Conservation (phyloP, 805 yeast species). For the Sporopachydermia quercuum region DNA sequence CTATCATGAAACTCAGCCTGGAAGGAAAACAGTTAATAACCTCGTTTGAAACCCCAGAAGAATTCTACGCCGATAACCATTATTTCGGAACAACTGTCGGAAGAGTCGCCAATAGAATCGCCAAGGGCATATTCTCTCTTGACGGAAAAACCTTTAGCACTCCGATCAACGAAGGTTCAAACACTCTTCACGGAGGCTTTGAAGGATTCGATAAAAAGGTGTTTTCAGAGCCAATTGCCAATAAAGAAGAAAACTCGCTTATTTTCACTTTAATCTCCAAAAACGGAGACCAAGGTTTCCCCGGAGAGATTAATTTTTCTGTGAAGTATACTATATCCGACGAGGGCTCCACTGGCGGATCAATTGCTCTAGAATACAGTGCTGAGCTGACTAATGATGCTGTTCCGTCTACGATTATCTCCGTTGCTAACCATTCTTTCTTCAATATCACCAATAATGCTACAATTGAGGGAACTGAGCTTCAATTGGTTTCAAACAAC, state of each 20-base stretch:
- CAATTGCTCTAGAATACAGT: slow-evolving; percentile 34
- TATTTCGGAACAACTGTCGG: slow-evolving; percentile 55
- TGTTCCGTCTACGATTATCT: slow-evolving; percentile 33
- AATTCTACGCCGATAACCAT: slow-evolving; percentile 24
- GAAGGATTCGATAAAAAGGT: slow-evolving; percentile 34
- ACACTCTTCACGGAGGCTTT: slow-evolving; percentile 40
- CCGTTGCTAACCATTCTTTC: slow-evolving; percentile 49
- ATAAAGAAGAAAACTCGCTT: slow-evolving; percentile 18
- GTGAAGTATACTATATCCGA: slow-evolving; percentile 31
- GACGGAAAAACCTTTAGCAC: slow-evolving; percentile 27
- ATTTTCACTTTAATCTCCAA: slow-evolving; percentile 28
- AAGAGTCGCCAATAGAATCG: slow-evolving; percentile 46
- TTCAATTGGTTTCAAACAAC: slow-evolving; percentile 24
- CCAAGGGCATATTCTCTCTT: slow-evolving; percentile 26
- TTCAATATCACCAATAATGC: slow-evolving; percentile 30
- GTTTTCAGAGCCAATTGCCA: slow-evolving; percentile 39
- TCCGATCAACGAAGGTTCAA: slow-evolving; percentile 26
- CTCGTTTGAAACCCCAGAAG: slow-evolving; percentile 12
- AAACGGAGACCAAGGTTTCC: slow-evolving; percentile 42
- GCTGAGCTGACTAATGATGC: slow-evolving; percentile 21
- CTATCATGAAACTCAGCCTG: slow-evolving; percentile 5
- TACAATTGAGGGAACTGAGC: slow-evolving; percentile 23
- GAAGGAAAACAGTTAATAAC: slow-evolving; percentile 1
- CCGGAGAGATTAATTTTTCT: slow-evolving; percentile 34
- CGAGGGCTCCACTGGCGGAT: slow-evolving; percentile 15